Evolutionary conservation across 345 rosid species (phyloP).

Genomic region (Acer yangbiense): DNA sequence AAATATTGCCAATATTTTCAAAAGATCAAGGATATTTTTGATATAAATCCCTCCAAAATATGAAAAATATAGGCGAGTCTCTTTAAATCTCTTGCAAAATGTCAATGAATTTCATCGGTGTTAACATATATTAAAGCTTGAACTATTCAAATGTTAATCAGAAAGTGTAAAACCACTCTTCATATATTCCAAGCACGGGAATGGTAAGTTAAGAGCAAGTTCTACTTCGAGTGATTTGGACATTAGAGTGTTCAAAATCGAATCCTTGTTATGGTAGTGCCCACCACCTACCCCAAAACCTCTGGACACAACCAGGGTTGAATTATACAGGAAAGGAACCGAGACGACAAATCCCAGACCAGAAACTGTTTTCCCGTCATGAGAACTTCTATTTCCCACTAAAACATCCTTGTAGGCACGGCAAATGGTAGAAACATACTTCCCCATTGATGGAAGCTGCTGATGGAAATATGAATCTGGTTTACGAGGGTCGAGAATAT

Average conservation of each 20-base stretch:
- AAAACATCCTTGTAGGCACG: slow-evolving; percentile 61
- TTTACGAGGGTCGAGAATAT: slow-evolving; percentile 26
- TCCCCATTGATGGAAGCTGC: slow-evolving; percentile 47
- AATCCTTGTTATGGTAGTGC: slow-evolving; percentile 30
- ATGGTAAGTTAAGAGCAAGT: slow-evolving; percentile 54
- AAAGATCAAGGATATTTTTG: no score
- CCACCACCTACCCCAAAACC: slow-evolving; percentile 38
- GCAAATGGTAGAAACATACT: slow-evolving; percentile 56
- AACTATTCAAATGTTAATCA: slow-evolving; percentile 24
- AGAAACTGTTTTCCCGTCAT: slow-evolving; percentile 13
- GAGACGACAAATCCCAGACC: slow-evolving; percentile 60
- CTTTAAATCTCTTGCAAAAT: background rate
- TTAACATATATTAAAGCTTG: background rate
- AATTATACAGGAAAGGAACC: slow-evolving; percentile 82
- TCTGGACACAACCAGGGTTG: slow-evolving; percentile 70
- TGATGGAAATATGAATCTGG: slow-evolving; percentile 31
- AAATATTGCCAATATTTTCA: no score
- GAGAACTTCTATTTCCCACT: slow-evolving; percentile 28
- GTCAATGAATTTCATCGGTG: background rate
- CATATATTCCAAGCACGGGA: slow-evolving; percentile 64
- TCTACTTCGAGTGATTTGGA: slow-evolving; percentile 63
- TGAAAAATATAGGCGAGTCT: no score
- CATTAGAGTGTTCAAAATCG: slow-evolving; percentile 35
- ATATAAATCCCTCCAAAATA: no score
- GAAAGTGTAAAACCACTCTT: slow-evolving; percentile 53